Evolutionary conservation across 345 rosid species (phyloP).

Genomic region (Ceriops zippeliana): DNA sequence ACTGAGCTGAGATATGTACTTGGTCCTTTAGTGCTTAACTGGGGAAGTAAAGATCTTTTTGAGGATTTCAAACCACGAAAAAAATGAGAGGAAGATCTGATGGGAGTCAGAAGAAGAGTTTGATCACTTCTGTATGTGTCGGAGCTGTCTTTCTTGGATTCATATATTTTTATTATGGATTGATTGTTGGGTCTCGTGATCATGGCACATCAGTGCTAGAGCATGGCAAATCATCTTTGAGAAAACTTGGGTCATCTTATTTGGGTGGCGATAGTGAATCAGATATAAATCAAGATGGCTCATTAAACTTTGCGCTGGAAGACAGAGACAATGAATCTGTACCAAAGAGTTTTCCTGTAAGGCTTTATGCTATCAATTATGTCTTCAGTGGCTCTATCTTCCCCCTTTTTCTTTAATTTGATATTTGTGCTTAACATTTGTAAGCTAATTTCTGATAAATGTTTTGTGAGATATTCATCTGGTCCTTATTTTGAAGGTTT

Average conservation of each 20-base stretch:
- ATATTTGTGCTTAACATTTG: slow-evolving; percentile 4
- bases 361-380: slow-evolving; percentile 20
- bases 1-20: not conserved
- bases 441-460: not conserved
- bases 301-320: slow-evolving; percentile 41
- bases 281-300: slow-evolving; percentile 59
- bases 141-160: slow-evolving; percentile 61
- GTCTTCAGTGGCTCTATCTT: not conserved
- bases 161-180: slow-evolving; percentile 65
- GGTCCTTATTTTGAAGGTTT: slow-evolving; percentile 50
- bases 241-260: slow-evolving; percentile 76
- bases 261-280: slow-evolving; percentile 73
- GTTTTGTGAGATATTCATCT: not conserved
- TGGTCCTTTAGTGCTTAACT: slow-evolving; percentile 22
- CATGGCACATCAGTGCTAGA: slow-evolving; percentile 69
- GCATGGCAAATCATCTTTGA: slow-evolving; percentile 62
- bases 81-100: slow-evolving; percentile 91
- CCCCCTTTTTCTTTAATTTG: slow-evolving; percentile 14
- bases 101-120: slow-evolving; percentile 79
- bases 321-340: slow-evolving; percentile 42
- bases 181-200: slow-evolving; percentile 59
- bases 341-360: slow-evolving; percentile 85
- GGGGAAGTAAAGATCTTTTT: slow-evolving; percentile 19
- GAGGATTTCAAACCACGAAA: slow-evolving; percentile 18
- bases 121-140: slow-evolving; percentile 50